Evolutionary conservation across 768 basidiomycete genomes (phyloP).

Genomic region (Psilocybe tampanensis): DNA sequence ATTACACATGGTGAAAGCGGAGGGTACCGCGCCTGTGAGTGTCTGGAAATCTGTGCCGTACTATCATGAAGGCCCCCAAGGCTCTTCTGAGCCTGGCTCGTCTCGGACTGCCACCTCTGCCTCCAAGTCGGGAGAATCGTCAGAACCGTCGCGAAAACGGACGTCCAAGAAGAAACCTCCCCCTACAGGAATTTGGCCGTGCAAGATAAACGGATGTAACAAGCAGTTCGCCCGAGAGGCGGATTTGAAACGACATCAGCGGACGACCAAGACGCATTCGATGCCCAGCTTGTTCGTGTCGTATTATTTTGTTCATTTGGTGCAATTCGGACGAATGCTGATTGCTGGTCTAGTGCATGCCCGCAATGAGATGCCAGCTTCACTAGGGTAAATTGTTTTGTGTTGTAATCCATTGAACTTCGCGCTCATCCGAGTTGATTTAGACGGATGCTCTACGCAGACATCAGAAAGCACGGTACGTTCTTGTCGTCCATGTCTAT

Average conservation of each 20-base stretch:
- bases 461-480: slow-evolving; percentile 79
- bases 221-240: slow-evolving; percentile 84
- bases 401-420: neutral
- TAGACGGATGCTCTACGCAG: slow-evolving; percentile 80
- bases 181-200: slow-evolving; percentile 69
- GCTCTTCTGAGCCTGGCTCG: slow-evolving; percentile 12
- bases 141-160: slow-evolving; percentile 21
- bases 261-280: slow-evolving; percentile 78
- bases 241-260: slow-evolving; percentile 79
- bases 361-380: slow-evolving; percentile 83
- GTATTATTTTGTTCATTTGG: slow-evolving; percentile 13
- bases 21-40: slow-evolving; percentile 14
- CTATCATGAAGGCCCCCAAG: neutral
- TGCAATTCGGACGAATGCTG: slow-evolving; percentile 6
- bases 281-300: slow-evolving; percentile 68
- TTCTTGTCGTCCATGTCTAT: slow-evolving; percentile 2
- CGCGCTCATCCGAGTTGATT: slow-evolving; percentile 19
- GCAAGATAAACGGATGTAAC: slow-evolving; percentile 79
- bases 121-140: slow-evolving; percentile 28
- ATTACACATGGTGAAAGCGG: slow-evolving; percentile 12
- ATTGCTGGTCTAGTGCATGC: slow-evolving; percentile 51
- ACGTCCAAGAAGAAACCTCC: slow-evolving; percentile 46
- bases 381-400: slow-evolving; percentile 63
- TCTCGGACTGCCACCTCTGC: slow-evolving; percentile 4
- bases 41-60: slow-evolving; percentile 12